phyloP scores from a whole-genome alignment of 2,329 filamentous ascomycete species.

The Capronia americana region DNA sequence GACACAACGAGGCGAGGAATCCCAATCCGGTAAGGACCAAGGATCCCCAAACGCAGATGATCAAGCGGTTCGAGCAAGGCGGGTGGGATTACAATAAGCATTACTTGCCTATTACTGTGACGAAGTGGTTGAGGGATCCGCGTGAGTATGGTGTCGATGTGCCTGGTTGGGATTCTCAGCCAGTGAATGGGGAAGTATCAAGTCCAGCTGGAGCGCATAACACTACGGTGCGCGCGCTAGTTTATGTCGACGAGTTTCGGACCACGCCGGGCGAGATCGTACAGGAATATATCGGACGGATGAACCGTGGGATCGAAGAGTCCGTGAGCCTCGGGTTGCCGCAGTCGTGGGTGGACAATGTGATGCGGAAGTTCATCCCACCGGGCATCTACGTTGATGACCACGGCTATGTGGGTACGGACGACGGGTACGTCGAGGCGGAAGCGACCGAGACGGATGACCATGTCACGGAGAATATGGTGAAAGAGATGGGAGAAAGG shows the following conservation, averaged over 20 bases:
- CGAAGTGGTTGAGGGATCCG: constrained; percentile 35
- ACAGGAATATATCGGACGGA: constrained; percentile 50
- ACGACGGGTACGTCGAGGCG: constrained; percentile 37
- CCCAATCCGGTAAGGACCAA: constrained; percentile 31
- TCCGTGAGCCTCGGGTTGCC: constrained; percentile 45
- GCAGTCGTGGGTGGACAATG: constrained; percentile 45
- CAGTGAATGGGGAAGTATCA: not conserved
- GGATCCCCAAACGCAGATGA: constrained; percentile 28
- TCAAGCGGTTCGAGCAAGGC: constrained; percentile 36
- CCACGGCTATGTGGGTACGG: constrained; percentile 36
- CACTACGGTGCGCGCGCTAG: constrained; percentile 43
- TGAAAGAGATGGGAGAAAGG: constrained; percentile 13
- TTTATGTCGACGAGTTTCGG: constrained; percentile 52
- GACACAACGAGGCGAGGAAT: constrained; percentile 37
- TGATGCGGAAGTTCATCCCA: constrained; percentile 50
- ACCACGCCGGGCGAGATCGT: constrained; percentile 45
- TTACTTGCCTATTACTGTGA: constrained; percentile 37
- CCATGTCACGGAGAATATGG: constrained; percentile 22
- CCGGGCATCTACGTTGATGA: constrained; percentile 32
- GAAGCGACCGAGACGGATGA: constrained; percentile 31
- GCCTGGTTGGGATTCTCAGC: constrained; percentile 18
- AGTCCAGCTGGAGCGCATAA: not conserved
- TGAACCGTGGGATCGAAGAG: constrained; percentile 53
- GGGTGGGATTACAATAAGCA: constrained; percentile 41
- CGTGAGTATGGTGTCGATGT: constrained; percentile 32